Base-by-base conservation (phyloP, 306 rosid species). In the Malus fusca region DNA sequence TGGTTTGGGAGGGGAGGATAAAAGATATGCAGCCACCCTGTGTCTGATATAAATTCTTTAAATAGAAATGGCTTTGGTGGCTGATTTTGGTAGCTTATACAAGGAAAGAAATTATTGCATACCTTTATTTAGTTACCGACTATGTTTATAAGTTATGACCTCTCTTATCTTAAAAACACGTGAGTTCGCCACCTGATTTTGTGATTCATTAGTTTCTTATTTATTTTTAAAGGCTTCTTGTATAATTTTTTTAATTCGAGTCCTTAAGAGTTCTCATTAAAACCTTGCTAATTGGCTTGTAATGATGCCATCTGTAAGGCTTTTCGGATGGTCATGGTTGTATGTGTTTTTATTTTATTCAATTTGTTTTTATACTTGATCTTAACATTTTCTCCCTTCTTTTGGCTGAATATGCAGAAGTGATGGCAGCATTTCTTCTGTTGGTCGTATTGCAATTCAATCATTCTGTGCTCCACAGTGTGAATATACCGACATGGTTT, bases 391-490 rank as follows among this genome's bases (percentile, higher is more conserved):
- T 11, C 48, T 15, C 7, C 33, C 58, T 66, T 63, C 23, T 51
- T 80, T 33, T 22, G 78, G 46, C 42, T 28, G n/a, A 51, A 78
- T 73, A 10, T 26, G 40, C 82, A 93, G 92, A 87, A 80, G 71
- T 37, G 90, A 81, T 62, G 77, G 87, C 75, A 77, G 56, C 79
- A 72, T 72, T 77, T 72, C 88, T 74, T 71, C 86, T 18, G 91
- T 83, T 82, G 89, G 93, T 52, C 92, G 93, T 33, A 80, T 91
- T 86, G 94, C 97, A 61, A 86, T 94, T 79, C 98, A 94, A 60
- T 94, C 98, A 74, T 86, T 94, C 63, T 88, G 98, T 79, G 88
- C 97, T 73, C 97, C 96, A 73, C 97, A 91, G 69, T 91, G 94
- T 80, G 81, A 77, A 80, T 85, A 86, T 83, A 84, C 96, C 74